Percentiles rank a stretch among this genome's conserved stretches.
Conservation (phyloP, 768 basidiomycete genomes). For the Dendrothele bispora region DNA sequence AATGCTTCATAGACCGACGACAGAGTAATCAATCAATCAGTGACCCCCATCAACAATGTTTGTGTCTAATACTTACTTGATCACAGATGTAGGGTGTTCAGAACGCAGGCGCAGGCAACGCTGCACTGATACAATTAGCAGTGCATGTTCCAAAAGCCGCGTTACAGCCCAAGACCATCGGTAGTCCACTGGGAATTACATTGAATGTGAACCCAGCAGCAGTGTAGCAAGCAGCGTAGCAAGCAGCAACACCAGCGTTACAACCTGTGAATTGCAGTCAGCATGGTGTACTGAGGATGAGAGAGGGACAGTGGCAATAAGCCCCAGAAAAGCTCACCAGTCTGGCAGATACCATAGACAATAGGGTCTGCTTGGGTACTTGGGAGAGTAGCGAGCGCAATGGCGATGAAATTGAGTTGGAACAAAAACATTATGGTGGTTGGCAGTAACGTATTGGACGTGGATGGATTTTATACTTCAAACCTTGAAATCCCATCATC, state of each 20-base stretch:
- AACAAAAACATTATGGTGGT: too few relatives aligned
- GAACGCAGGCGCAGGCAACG: constrained; percentile 33
- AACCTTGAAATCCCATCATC: too few relatives aligned
- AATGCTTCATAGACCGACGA: too few relatives aligned
- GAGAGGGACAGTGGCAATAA: not conserved
- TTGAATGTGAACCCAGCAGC: constrained; percentile 39
- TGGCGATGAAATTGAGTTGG: too few relatives aligned
- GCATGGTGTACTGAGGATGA: too few relatives aligned
- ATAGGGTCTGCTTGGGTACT: constrained; percentile 25
- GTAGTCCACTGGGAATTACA: constrained; percentile 31
- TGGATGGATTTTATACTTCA: too few relatives aligned
- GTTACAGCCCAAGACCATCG: constrained; percentile 38
- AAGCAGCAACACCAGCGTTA: constrained; percentile 33
- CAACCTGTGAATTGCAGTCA: constrained; percentile 23
- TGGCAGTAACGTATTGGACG: too few relatives aligned
- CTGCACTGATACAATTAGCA: constrained; percentile 16
- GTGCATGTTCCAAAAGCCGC: constrained; percentile 23
- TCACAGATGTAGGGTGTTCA: too few relatives aligned
- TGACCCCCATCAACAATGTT: too few relatives aligned
- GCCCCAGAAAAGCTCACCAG: constrained; percentile 32
- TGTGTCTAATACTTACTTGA: too few relatives aligned
- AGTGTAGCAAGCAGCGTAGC: too few relatives aligned
- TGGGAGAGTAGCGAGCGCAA: not conserved
- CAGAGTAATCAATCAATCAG: too few relatives aligned
- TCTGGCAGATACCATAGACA: constrained; percentile 39